Evolutionary conservation across 2,329 filamentous ascomycete genomes (phyloP), one percentile per base, ranked within the genome.

Genomic region (Colletotrichum gigasporum): DNA sequence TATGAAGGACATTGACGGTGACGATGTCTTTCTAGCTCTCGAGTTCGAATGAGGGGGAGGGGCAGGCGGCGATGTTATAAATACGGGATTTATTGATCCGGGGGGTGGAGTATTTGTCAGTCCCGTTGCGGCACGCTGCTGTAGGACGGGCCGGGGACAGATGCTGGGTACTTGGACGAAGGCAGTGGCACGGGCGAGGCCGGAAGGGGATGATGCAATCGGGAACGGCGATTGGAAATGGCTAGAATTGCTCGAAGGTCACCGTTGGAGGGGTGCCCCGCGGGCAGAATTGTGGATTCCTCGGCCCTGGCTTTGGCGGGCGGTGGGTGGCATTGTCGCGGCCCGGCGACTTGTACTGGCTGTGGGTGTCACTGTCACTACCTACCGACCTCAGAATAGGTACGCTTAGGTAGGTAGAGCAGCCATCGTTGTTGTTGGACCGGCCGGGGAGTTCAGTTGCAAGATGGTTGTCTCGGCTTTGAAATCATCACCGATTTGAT

Each of bases 1-100:
- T 16, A 92, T 80, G 79, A 95, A 85, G 82, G 88, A 92, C 84
- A 88, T 87, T 67, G n/a, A n/a, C n/a, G n/a, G n/a, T 42, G 34
- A 37, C 47, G 55, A 34, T 35, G 47, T n/a, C n/a, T n/a, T n/a
- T n/a, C n/a, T n/a, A n/a, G n/a, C n/a, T n/a, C 12, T 9, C 30
- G 12, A 32, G 16, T 5, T 20, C 6, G 12, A 6, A 37, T 28
- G 20, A 58, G 37, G 20, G 24, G 57, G 42, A 26, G 24, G 30
- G 50, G 24, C 18, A 42, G 18, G n/a, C 22, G 45, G 48, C 64
- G 39, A 47, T 57, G 53, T 18, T 45, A 62, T 57, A 58, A 30
- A 44, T 44, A 57, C 32, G 32, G 37, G 10, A 53, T 3, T 5
- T 37, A 18, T 28, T 12, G 24, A 22, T 32, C 26, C 14, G 22